Base-by-base conservation (phyloP, 441 rosid genomes). In the Mallotus japonicus region DNA sequence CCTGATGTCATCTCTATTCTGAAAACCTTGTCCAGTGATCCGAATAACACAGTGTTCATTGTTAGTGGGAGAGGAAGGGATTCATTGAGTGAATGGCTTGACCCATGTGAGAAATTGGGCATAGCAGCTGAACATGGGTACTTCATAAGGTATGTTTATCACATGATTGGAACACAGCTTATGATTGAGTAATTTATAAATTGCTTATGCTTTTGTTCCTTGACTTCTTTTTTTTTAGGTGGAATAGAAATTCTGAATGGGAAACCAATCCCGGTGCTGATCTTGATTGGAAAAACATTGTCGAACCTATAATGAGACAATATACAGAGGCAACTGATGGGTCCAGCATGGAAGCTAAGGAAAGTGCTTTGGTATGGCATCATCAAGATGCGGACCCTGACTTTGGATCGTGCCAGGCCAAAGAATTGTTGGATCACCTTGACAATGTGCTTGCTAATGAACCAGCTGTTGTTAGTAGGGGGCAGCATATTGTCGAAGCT, bases 121-220 rank as follows among this genome's bases (percentile, higher is more conserved):
- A 91, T 93, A 67, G 98, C 98, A 4, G 96, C 97, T 68, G 97
- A 93, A 76, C 98, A 93, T 77, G 98, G 98, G 62, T 89, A 89
- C 79, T 89, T 86, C 80, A 78, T 83, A 47, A 90, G 94, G 98
- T 91, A 77, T 44, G 77, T 13, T 24, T 8, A 28, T 20, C 17
- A 19, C 17, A 49, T 58, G 12, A 55, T 62, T 65, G 5, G 16
- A 70, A 9, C 10, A 9, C 13, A 70, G 24, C 22, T 65, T 67
- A 4, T 37, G 24, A 20, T 50, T 46, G 22, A 34, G 16, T 47
- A 3, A 46, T 46, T 6, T 56, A 40, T 44, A 44, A 20, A 28
- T n/a, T 67, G 32, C 19, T 53, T 14, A 63, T 55, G 44, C 16
- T 0, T 62, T 50, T 63, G 4, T 11, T 37, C 15, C 40, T 22